Conservation (phyloP, 176 grass and related monocot species). For the Echinochloa phyllopogon region DNA sequence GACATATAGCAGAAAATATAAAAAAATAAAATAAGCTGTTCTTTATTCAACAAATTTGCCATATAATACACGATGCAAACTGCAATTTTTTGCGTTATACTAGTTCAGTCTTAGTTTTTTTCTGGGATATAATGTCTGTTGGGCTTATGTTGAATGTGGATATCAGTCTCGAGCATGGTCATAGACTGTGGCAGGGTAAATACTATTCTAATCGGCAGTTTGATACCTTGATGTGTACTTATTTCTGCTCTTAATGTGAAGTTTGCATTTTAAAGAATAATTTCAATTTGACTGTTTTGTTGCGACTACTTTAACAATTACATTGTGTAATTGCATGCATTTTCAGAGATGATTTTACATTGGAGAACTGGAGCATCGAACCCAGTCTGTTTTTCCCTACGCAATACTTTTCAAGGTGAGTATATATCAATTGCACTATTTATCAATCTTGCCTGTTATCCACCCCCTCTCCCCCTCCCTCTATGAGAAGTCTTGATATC, state of each 20-base stretch:
- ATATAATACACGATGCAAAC: conserved; percentile 10
- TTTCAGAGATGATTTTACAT: conserved; percentile 64
- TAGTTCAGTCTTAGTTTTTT: conserved; percentile 8
- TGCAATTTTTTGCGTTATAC: not conserved
- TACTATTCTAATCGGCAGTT: not conserved
- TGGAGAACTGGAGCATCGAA: conserved; percentile 45
- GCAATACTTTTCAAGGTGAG: conserved; percentile 74
- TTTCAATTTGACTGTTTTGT: not conserved
- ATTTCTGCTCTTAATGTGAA: conserved; percentile 30
- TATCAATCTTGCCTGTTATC: not conserved
- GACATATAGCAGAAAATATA: not conserved
- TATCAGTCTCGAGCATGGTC: conserved; percentile 28
- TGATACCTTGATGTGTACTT: conserved; percentile 15
- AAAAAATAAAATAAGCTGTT: conserved; percentile 16
- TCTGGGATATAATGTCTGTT: conserved; percentile 12
- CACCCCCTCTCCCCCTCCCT: not conserved
- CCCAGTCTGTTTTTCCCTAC: conserved; percentile 62
- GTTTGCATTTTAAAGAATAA: conserved; percentile 37
- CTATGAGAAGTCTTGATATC: not conserved
- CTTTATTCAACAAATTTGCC: conserved; percentile 16
- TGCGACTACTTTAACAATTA: conserved; percentile 22
- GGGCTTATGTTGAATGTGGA: conserved; percentile 13
- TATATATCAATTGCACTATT: conserved; percentile 22
- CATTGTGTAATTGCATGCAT: conserved; percentile 27
- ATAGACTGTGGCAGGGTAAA: conserved; percentile 1